Base-by-base conservation (phyloP, 2,329 filamentous ascomycete species). In the Phaeoacremonium minimum region DNA sequence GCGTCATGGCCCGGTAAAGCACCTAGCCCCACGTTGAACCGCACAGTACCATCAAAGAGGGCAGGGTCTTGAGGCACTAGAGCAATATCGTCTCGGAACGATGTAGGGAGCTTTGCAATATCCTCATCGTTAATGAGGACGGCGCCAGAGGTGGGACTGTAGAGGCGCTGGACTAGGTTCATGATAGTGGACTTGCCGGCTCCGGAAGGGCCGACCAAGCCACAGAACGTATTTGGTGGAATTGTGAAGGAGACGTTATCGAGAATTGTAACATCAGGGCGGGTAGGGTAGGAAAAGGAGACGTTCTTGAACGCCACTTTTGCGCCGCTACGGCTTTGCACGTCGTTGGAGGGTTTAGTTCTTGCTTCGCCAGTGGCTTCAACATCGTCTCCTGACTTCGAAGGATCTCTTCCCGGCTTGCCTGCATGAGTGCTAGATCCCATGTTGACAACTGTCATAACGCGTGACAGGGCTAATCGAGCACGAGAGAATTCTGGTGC, bases 401-500 rank as follows among this genome's bases (percentile, higher is more conserved):
- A n/a, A n/a, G n/a, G n/a, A n/a, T n/a, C n/a, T n/a, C n/a, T n/a
- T n/a, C n/a, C n/a, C n/a, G n/a, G n/a, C n/a, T n/a, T n/a, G n/a
- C n/a, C n/a, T n/a, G n/a, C n/a, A n/a, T n/a, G n/a, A n/a, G n/a
- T n/a, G n/a, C n/a, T n/a, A n/a, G n/a, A n/a, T n/a, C n/a, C n/a
- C n/a, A n/a, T n/a, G n/a, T n/a, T n/a, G n/a, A n/a, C n/a, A n/a
- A n/a, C n/a, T n/a, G n/a, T n/a, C n/a, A n/a, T n/a, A n/a, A n/a
- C n/a, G n/a, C n/a, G n/a, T n/a, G n/a, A n/a, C n/a, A n/a, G n/a
- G n/a, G n/a, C n/a, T n/a, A n/a, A n/a, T n/a, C n/a, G n/a, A n/a
- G n/a, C n/a, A n/a, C n/a, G n/a, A n/a, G n/a, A n/a, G n/a, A 89
- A 71, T 44, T 90, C 85, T 1, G 84, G 85, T 0, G 84, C 83